Conservation (phyloP, 495 filamentous ascomycete species). For the Copromyces sp. region DNA sequence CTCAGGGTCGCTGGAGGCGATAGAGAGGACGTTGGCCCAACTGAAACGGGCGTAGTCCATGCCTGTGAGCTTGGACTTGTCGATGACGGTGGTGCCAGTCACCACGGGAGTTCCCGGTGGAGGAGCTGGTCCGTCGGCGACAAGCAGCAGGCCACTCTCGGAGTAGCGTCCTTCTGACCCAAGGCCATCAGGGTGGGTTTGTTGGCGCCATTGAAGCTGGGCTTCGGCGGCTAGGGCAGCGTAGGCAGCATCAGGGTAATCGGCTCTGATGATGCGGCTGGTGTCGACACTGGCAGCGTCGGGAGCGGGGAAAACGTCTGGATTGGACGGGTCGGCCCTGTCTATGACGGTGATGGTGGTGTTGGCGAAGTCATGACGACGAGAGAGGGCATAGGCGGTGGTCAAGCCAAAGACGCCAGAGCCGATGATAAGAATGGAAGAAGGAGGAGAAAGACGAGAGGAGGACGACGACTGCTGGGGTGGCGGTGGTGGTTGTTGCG, state of each 20-base stretch:
- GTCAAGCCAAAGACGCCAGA: conserved; percentile 69
- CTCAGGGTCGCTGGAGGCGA: conserved; percentile 26
- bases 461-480: conserved; percentile 2
- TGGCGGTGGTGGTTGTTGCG: not conserved
- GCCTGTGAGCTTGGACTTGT: conserved; percentile 34
- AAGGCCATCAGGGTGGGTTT: conserved; percentile 35
- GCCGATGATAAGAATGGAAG: conserved; percentile 63
- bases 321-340: conserved; percentile 37
- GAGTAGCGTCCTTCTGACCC: conserved; percentile 61
- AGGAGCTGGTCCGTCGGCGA: conserved; percentile 33
- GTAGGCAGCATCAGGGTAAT: conserved; percentile 70
- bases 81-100: conserved; percentile 17
- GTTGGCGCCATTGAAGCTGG: conserved; percentile 59
- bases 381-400: conserved; percentile 53
- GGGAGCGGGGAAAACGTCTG: conserved; percentile 49
- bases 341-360: conserved; percentile 60
- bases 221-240: conserved; percentile 56
- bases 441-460: conserved; percentile 18
- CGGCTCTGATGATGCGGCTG: conserved; percentile 69
- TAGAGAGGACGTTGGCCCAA: conserved; percentile 49
- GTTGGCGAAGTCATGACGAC: conserved; percentile 41
- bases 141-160: conserved; percentile 65
- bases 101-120: not conserved
- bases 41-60: conserved; percentile 56
- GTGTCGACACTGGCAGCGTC: conserved; percentile 65